These are phyloP conservation scores for Annulohypoxylon stygium DNA, from an alignment of 495 filamentous ascomycete genomes.

Conservation along the genomic window DNA sequence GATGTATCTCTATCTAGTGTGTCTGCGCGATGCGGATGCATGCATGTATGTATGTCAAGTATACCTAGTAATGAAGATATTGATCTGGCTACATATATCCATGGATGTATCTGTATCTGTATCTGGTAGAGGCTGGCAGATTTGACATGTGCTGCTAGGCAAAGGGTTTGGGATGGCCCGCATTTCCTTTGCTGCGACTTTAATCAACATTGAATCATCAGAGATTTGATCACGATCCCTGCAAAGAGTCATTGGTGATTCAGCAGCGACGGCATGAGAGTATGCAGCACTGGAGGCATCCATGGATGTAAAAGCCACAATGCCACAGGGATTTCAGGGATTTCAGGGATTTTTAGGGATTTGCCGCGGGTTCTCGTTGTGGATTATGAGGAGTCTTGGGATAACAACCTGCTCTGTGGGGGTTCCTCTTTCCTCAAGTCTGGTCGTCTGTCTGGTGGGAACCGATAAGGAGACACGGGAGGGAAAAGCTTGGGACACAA, in stretches of 20 bases:
- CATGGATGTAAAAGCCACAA: conserved; percentile 34
- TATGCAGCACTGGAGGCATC: background rate
- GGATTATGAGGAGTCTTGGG: conserved; percentile 1
- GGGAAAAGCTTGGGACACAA: background rate
- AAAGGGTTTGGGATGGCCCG: conserved; percentile 23
- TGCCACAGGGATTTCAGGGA: conserved; percentile 38
- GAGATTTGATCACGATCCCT: conserved; percentile 40
- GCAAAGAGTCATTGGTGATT: conserved; percentile 26
- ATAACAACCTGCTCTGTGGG: conserved; percentile 19
- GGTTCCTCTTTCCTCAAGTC: conserved; percentile 1
- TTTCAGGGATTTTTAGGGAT: background rate
- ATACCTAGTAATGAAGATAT: background rate
- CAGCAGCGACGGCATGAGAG: conserved; percentile 20
- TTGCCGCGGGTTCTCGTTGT: conserved; percentile 25
- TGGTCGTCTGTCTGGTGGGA: conserved; percentile 11
- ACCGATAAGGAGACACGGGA: conserved; percentile 38
- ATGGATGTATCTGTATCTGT: background rate
- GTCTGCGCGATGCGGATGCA: no score
- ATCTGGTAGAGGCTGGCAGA: conserved; percentile 8
- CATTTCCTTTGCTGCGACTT: conserved; percentile 35
- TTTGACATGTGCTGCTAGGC: conserved; percentile 38
- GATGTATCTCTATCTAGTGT: background rate
- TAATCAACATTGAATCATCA: conserved; percentile 38
- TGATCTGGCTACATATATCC: no score
- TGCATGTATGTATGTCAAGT: background rate